Conservation (phyloP, 2,329 filamentous ascomycete genomes). For the Pseudopithomyces maydicus region DNA sequence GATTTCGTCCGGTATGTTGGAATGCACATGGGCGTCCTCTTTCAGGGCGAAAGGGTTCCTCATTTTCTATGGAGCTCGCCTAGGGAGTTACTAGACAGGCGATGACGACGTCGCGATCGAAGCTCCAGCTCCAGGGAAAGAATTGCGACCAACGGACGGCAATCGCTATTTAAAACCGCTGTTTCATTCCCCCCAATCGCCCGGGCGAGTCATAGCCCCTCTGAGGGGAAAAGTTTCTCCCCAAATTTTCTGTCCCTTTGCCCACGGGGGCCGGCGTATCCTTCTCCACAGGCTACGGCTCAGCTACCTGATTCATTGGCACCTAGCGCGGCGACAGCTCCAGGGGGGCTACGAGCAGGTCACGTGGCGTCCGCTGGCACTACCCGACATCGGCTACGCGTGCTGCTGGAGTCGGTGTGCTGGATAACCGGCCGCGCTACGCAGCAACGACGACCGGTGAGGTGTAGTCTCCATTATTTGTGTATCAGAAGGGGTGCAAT, state of each 20-base stretch:
- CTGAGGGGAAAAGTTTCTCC: not conserved
- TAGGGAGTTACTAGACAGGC: too few relatives aligned
- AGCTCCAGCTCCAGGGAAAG: not conserved
- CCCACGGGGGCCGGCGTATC: not conserved
- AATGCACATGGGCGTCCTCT: not conserved
- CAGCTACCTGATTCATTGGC: not conserved
- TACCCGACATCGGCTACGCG: not conserved
- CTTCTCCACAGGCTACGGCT: not conserved
- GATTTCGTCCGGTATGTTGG: not conserved
- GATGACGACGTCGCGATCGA: too few relatives aligned
- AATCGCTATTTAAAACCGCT: not conserved
- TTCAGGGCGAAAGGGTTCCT: not conserved
- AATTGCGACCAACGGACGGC: not conserved
- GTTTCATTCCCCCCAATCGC: not conserved
- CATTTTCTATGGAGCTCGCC: not conserved
- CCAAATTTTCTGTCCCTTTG: not conserved
- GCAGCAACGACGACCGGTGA: not conserved
- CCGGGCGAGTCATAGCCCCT: not conserved
- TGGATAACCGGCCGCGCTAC: constrained; percentile 4
- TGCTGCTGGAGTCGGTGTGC: not conserved
- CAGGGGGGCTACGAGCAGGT: not conserved
- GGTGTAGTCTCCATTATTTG: not conserved
- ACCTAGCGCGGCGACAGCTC: not conserved
- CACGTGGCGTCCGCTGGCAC: not conserved
- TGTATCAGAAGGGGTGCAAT: too few relatives aligned